phyloP scores from a whole-genome alignment of 2,329 filamentous ascomycete species.

The Xylariaceae sp. region DNA sequence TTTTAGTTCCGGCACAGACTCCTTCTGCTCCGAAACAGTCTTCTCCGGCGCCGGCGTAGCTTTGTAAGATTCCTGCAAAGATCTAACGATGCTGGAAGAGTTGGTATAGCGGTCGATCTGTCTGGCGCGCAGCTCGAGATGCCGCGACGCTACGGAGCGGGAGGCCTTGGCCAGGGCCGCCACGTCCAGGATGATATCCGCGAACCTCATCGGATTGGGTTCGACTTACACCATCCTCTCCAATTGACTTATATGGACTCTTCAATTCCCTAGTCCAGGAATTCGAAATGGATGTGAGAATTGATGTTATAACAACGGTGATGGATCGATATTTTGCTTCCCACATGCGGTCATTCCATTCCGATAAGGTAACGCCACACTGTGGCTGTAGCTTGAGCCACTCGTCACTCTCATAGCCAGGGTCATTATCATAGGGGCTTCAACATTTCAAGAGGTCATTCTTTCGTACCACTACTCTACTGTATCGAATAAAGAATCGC shows the following conservation, averaged over 20 bases:
- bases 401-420: not conserved
- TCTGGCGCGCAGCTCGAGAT: slow-evolving; percentile 51
- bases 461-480: not conserved
- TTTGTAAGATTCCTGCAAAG: slow-evolving; percentile 28
- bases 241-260: slow-evolving; percentile 4
- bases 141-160: slow-evolving; percentile 59
- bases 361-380: slow-evolving; percentile 25
- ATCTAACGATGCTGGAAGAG: slow-evolving; percentile 40
- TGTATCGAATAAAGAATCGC: too few relatives aligned
- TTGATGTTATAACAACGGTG: not conserved
- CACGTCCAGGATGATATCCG: slow-evolving; percentile 62
- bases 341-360: too few relatives aligned
- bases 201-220: slow-evolving; percentile 48
- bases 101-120: slow-evolving; percentile 49
- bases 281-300: not conserved
- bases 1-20: not conserved
- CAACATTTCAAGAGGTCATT: not conserved
- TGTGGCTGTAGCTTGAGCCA: slow-evolving; percentile 20
- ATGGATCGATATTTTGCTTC: too few relatives aligned
- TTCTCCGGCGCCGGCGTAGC: not conserved
- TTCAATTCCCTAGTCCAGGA: not conserved
- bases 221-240: slow-evolving; percentile 11
- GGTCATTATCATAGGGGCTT: not conserved
- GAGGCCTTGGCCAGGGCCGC: slow-evolving; percentile 66
- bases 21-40: not conserved